Evolutionary conservation across 179 eudicot species (phyloP).

Genomic region (Spinacia oleracea): DNA sequence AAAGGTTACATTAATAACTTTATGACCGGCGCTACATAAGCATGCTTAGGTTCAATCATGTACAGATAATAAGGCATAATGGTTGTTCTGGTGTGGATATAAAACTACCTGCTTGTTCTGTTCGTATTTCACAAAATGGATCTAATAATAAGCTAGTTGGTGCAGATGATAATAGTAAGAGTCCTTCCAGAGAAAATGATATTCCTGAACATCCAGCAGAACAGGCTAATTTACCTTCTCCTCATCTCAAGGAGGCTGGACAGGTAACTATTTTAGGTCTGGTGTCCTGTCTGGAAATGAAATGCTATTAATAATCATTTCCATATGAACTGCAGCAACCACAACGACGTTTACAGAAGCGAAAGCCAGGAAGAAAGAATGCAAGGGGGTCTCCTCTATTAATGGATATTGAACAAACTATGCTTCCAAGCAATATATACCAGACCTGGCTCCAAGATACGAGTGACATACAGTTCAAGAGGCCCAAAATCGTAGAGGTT

Average conservation of each 20-base stretch:
- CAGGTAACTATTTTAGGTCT: constrained; percentile 38
- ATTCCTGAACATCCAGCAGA: constrained; percentile 47
- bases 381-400: constrained; percentile 38
- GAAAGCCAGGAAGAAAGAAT: constrained; percentile 45
- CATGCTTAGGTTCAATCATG: not conserved
- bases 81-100: not conserved
- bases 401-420: constrained; percentile 75
- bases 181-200: constrained; percentile 44
- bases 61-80: not conserved
- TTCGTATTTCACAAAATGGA: not conserved
- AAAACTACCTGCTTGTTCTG: not conserved
- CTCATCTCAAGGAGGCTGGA: constrained; percentile 38
- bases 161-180: constrained; percentile 22
- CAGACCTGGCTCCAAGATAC: constrained; percentile 87
- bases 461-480: constrained; percentile 52
- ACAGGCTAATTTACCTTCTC: constrained; percentile 42
- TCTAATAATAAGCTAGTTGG: not conserved
- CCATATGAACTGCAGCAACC: constrained; percentile 25
- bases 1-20: constrained; percentile 21
- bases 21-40: not conserved
- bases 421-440: constrained; percentile 75
- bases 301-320: not conserved
- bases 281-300: not conserved
- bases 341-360: constrained; percentile 36
- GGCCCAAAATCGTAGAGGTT: constrained; percentile 66